These are phyloP conservation scores for Withania somnifera DNA, from an alignment of 305 asterid species.

Conservation along the genomic window DNA sequence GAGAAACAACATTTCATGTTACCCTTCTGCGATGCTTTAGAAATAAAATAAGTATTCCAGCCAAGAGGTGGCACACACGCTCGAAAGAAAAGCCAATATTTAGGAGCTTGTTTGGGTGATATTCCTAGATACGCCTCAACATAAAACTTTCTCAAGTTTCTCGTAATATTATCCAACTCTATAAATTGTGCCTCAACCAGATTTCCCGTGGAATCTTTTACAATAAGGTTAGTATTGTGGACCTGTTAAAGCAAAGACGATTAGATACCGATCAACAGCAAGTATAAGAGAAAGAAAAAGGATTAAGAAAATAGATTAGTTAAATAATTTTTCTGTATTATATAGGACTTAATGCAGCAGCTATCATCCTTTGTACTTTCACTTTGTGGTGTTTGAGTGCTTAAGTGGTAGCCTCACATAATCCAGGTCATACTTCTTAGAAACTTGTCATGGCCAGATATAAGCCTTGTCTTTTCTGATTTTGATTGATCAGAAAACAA, in stretches of 20 bases:
- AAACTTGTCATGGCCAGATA: not conserved
- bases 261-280: not conserved
- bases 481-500: too few relatives aligned
- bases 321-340: not conserved
- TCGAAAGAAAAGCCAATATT: constrained; percentile 57
- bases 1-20: not conserved
- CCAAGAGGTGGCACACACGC: constrained; percentile 66
- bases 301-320: not conserved
- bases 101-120: constrained; percentile 37
- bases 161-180: constrained; percentile 54
- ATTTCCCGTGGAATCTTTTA: constrained; percentile 54
- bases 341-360: not conserved
- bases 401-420: not conserved
- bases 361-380: not conserved
- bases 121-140: constrained; percentile 57
- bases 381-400: not conserved
- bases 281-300: not conserved
- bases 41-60: constrained; percentile 60
- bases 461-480: too few relatives aligned
- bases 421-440: not conserved
- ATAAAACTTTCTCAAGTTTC: constrained; percentile 38
- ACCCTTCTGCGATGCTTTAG: constrained; percentile 42
- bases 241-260: constrained; percentile 36
- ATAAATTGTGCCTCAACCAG: constrained; percentile 40
- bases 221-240: constrained; percentile 42